Evolutionary conservation across 352 stramenopile species (phyloP).

Genomic region (Phytophthora agathidicida): DNA sequence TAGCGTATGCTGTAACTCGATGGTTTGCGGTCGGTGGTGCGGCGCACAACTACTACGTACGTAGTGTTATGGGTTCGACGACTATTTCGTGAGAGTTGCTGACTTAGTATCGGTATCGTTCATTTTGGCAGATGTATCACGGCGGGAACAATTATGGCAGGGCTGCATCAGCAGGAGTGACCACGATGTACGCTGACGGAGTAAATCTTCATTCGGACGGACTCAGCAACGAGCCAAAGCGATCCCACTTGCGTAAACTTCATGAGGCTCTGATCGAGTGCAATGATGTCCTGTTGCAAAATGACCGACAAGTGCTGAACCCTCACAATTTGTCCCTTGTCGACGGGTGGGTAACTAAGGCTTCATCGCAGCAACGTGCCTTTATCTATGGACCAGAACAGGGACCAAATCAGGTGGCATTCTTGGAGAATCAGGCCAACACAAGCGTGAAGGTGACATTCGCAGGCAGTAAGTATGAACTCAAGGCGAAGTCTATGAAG

Average conservation of each 20-base stretch:
- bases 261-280: constrained; percentile 60
- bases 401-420: constrained; percentile 38
- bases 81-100: background rate
- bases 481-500: constrained; percentile 51
- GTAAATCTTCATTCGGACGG: constrained; percentile 72
- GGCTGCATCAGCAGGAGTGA: constrained; percentile 60
- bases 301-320: constrained; percentile 58
- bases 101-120: background rate
- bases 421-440: constrained; percentile 60
- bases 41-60: constrained; percentile 77
- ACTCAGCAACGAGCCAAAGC: constrained; percentile 75
- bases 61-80: constrained; percentile 11
- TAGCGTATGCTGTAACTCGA: constrained; percentile 65
- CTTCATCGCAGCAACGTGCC: constrained; percentile 40
- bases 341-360: background rate
- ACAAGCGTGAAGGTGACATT: constrained; percentile 41
- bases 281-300: constrained; percentile 56
- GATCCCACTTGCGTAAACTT: constrained; percentile 66
- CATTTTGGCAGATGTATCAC: constrained; percentile 65
- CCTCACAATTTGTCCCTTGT: constrained; percentile 29
- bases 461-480: constrained; percentile 35
- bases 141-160: constrained; percentile 80
- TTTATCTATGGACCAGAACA: constrained; percentile 51
- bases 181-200: constrained; percentile 74
- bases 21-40: constrained; percentile 75